Conservation (phyloP, 371 early-diverging fungal genomes). For the Saksenaea oblongispora region DNA sequence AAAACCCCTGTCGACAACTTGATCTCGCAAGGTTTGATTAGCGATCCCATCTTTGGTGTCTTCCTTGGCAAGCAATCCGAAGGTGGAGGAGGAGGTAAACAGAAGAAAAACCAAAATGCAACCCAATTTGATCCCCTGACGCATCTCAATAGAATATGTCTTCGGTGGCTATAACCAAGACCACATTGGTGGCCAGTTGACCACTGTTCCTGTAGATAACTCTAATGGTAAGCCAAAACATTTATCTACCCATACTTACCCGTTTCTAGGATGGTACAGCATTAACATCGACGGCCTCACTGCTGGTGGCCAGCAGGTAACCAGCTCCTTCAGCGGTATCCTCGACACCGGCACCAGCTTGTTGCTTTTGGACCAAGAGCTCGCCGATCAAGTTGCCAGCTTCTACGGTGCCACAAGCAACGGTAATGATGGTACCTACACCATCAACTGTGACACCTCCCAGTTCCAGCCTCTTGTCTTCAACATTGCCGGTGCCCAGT, state of each 20-base stretch:
- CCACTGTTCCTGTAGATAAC: constrained; percentile 41
- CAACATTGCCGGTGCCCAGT: constrained; percentile 19
- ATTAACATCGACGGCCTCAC: constrained; percentile 3
- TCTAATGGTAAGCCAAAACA: constrained; percentile 10
- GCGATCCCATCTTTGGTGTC: constrained; percentile 40
- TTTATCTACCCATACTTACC: neutral
- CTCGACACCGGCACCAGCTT: constrained; percentile 35
- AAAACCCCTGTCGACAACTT: constrained; percentile 45
- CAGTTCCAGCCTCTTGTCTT: constrained; percentile 18
- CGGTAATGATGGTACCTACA: constrained; percentile 29
- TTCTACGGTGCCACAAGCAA: constrained; percentile 22
- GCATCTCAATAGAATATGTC: constrained; percentile 21
- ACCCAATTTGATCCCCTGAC: neutral
- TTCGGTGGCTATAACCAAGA: constrained; percentile 44
- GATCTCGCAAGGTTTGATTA: constrained; percentile 43
- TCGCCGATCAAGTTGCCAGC: constrained; percentile 19
- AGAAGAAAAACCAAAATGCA: neutral
- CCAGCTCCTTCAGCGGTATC: constrained; percentile 20
- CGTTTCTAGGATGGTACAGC: constrained; percentile 14
- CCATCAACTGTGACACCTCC: constrained; percentile 27
- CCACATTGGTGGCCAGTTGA: constrained; percentile 39
- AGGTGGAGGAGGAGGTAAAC: constrained; percentile 46
- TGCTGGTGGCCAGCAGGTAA: neutral
- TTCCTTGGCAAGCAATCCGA: constrained; percentile 42
- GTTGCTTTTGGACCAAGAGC: constrained; percentile 19